A percentile compares a stretch with the other conserved stretches of the same genome.
These are phyloP conservation scores for Pisolithus marmoratus DNA, from an alignment of 768 basidiomycete species.

Conservation along the genomic window DNA sequence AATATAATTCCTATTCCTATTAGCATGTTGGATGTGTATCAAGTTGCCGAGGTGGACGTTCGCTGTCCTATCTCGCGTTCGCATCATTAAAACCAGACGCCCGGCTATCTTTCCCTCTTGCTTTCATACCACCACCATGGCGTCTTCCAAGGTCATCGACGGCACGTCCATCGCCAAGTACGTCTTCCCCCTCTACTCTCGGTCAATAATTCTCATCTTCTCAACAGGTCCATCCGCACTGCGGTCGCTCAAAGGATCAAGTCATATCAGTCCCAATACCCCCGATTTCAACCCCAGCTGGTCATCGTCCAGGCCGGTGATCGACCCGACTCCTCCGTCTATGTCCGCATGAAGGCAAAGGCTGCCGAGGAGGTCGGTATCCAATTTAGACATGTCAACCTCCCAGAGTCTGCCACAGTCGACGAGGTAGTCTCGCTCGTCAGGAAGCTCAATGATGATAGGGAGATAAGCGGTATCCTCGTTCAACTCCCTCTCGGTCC, in stretches of 20 bases:
- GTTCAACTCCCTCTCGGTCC: slow-evolving; percentile 93
- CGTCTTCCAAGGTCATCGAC: slow-evolving; percentile 64
- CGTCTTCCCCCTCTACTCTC: slow-evolving; percentile 14
- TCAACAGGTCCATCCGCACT: slow-evolving; percentile 71
- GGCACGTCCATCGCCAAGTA: slow-evolving; percentile 84
- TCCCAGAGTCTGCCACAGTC: slow-evolving; percentile 64
- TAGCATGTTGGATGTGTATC: too few relatives aligned
- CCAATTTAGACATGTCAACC: slow-evolving; percentile 70
- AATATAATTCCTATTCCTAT: too few relatives aligned
- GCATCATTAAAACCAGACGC: slow-evolving; percentile 4
- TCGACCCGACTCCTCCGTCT: slow-evolving; percentile 84
- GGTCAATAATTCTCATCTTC: slow-evolving; percentile 2
- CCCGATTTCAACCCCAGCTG: slow-evolving; percentile 88
- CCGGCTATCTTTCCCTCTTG: slow-evolving; percentile 3
- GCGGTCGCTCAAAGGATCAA: slow-evolving; percentile 68
- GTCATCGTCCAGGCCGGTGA: slow-evolving; percentile 93
- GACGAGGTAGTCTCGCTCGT: slow-evolving; percentile 76
- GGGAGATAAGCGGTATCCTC: slow-evolving; percentile 78
- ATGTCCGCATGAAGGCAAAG: slow-evolving; percentile 97
- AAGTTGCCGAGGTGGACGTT: background rate
- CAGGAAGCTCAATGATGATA: slow-evolving; percentile 77
- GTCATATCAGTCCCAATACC: slow-evolving; percentile 55
- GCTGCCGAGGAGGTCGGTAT: slow-evolving; percentile 94
- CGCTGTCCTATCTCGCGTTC: background rate
- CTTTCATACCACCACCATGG: slow-evolving; percentile 27